These are phyloP conservation scores for Naganishia kalamii DNA, from an alignment of 768 basidiomycete species.

Conservation along the genomic window DNA sequence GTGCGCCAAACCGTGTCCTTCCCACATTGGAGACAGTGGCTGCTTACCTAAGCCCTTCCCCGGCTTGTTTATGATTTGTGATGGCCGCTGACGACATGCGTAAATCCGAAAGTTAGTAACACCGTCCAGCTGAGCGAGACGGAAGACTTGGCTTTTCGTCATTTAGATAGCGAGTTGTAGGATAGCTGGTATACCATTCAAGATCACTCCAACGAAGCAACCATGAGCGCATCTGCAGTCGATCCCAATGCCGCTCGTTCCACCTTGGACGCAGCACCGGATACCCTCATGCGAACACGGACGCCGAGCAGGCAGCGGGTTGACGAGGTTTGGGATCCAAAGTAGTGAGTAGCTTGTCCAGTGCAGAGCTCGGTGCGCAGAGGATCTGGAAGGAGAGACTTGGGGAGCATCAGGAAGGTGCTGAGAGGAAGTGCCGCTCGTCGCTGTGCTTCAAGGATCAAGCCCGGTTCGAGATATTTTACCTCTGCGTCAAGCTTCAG, in stretches of 20 bases:
- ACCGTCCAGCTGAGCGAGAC: background rate
- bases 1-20: background rate
- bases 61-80: constrained; percentile 3
- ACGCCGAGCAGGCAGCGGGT: constrained; percentile 16
- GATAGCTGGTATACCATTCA: background rate
- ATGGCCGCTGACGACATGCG: constrained; percentile 2
- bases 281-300: constrained; percentile 7
- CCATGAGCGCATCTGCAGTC: background rate
- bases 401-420: background rate
- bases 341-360: constrained; percentile 39
- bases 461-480: too few species aligned
- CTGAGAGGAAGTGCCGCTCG: background rate
- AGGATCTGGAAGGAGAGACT: background rate
- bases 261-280: background rate
- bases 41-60: background rate
- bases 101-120: background rate
- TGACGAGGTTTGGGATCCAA: constrained; percentile 43
- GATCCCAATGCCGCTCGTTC: background rate
- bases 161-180: background rate
- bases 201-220: background rate
- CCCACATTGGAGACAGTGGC: background rate
- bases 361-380: too few species aligned
- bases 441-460: too few species aligned
- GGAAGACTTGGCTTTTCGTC: background rate
- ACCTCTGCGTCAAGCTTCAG: too few species aligned